Percentiles rank a stretch among this genome's conserved stretches.
These are phyloP conservation scores for Pterocarpus santalinus DNA, from an alignment of 306 rosid genomes.

Conservation along the genomic window DNA sequence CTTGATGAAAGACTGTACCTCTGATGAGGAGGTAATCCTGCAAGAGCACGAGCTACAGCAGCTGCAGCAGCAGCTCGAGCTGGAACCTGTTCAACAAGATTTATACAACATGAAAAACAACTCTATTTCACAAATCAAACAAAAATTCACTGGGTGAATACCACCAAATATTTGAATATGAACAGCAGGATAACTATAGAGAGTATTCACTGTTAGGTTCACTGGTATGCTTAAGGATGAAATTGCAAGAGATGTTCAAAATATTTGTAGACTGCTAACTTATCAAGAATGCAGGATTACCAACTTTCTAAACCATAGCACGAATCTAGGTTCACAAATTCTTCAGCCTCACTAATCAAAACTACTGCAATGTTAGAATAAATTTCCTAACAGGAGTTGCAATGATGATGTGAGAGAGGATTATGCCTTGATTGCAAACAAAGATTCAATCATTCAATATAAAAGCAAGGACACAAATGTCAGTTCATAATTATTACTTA, in stretches of 20 bases:
- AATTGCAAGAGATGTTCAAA: conserved; percentile 22
- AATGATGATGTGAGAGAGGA: conserved; percentile 19
- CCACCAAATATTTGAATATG: conserved; percentile 8
- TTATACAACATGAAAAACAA: conserved; percentile 46
- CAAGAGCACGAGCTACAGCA: conserved; percentile 97
- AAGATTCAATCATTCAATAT: conserved; percentile 16
- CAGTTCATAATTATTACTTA: conserved; percentile 21
- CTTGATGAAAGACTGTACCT: conserved; percentile 84
- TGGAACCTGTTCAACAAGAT: conserved; percentile 77
- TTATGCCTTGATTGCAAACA: conserved; percentile 3
- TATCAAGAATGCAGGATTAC: conserved; percentile 3
- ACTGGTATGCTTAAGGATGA: conserved; percentile 19
- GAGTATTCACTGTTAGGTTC: conserved; percentile 30
- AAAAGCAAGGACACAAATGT: conserved; percentile 24
- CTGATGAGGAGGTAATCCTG: conserved; percentile 97
- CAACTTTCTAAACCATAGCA: conserved; percentile 29
- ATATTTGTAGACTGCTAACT: not conserved
- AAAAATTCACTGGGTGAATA: conserved; percentile 24
- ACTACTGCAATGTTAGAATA: not conserved
- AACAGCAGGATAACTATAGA: conserved; percentile 13
- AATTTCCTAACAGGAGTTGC: conserved; percentile 19
- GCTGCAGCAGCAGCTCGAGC: conserved; percentile 97
- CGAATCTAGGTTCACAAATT: conserved; percentile 13
- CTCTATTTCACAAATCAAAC: conserved; percentile 31
- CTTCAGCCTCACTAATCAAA: conserved; percentile 19